A percentile compares a stretch with the other conserved stretches of the same genome.
phyloP scores from a whole-genome alignment of 495 filamentous ascomycete species.

The Lepraria neglecta region DNA sequence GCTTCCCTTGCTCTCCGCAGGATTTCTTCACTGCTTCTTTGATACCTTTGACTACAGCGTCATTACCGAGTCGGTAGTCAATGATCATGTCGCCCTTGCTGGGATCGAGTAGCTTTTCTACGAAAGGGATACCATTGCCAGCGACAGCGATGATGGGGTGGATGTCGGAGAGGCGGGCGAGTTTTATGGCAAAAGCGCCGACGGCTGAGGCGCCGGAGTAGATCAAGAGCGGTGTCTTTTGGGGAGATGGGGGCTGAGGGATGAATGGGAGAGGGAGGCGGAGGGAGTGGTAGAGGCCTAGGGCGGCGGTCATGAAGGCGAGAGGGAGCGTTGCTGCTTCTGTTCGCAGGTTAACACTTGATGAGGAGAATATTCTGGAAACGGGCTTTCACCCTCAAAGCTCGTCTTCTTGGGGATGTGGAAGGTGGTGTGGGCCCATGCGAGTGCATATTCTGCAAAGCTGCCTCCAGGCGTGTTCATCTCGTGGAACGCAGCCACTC shows the following conservation, averaged over 20 bases:
- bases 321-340: conserved; percentile 38
- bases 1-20: conserved; percentile 8
- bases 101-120: conserved; percentile 28
- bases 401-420: conserved; percentile 36
- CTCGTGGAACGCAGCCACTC: conserved; percentile 38
- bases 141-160: conserved; percentile 35
- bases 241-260: conserved; percentile 21
- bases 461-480: conserved; percentile 30
- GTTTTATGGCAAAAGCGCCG: conserved; percentile 38
- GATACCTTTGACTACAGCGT: conserved; percentile 29
- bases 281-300: conserved; percentile 31
- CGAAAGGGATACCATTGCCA: conserved; percentile 33
- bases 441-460: conserved; percentile 39
- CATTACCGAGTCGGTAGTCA: conserved; percentile 39
- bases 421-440: conserved; percentile 36
- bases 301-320: conserved; percentile 38
- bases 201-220: conserved; percentile 40
- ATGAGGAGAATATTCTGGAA: no score
- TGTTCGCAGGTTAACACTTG: not conserved
- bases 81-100: conserved; percentile 34
- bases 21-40: conserved; percentile 32
- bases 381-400: conserved; percentile 30
- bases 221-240: conserved; percentile 28
- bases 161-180: conserved; percentile 37
- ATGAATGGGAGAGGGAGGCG: conserved; percentile 25